Conservation (phyloP, 1,284 basidiomycete genomes). For the Ceratobasidium sp. region DNA sequence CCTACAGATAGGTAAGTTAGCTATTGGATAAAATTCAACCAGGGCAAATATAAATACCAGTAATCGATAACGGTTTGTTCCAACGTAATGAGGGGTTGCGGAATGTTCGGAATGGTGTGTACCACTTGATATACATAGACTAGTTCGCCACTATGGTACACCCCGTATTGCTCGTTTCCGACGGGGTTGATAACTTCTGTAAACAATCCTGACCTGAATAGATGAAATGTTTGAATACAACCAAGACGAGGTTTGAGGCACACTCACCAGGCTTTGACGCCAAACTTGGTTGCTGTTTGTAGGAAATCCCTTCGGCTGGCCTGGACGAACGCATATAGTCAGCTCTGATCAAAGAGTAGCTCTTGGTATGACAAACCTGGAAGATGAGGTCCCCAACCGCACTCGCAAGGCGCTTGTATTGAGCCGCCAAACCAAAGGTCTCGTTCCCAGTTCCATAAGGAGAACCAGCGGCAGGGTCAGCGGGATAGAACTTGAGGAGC, state of each 20-base stretch:
- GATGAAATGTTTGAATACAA: slow-evolving; percentile 4
- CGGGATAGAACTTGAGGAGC: slow-evolving; percentile 38
- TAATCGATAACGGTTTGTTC: slow-evolving; percentile 21
- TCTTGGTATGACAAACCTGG: slow-evolving; percentile 15
- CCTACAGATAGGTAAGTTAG: not conserved
- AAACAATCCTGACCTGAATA: not conserved
- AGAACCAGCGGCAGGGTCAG: slow-evolving; percentile 23
- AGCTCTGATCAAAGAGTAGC: not conserved
- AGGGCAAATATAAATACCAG: slow-evolving; percentile 10
- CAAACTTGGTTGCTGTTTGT: slow-evolving; percentile 18
- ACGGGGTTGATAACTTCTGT: slow-evolving; percentile 15
- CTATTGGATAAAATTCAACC: not conserved
- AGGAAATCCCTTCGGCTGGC: slow-evolving; percentile 21
- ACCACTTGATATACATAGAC: slow-evolving; percentile 12
- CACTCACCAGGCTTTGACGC: slow-evolving; percentile 31
- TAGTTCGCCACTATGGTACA: slow-evolving; percentile 20
- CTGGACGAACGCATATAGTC: not conserved
- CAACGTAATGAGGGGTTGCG: not conserved
- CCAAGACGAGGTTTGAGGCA: not conserved
- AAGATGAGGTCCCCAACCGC: slow-evolving; percentile 35
- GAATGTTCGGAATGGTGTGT: not conserved
- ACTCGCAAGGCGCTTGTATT: slow-evolving; percentile 39
- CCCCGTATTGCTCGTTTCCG: not conserved
- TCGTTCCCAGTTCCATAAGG: slow-evolving; percentile 37
- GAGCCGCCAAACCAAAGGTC: slow-evolving; percentile 20